phyloP scores from a whole-genome alignment of 805 yeast species.

The Metschnikowia gelsemii region DNA sequence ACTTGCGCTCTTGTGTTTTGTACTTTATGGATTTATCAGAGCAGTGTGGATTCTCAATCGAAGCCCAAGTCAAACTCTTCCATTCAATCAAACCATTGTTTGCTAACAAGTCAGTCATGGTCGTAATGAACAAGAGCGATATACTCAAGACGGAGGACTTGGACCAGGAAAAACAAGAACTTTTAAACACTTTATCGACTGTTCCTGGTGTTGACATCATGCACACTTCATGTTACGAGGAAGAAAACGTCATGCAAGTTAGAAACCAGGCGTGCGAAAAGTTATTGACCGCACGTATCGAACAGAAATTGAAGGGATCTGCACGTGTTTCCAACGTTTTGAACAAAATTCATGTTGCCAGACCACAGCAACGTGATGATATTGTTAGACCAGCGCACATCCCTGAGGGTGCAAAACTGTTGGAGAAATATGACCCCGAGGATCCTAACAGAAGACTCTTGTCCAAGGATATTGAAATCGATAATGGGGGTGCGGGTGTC shows the following conservation, averaged over 20 bases:
- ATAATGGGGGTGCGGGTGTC: slow-evolving; percentile 99
- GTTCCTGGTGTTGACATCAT: slow-evolving; percentile 86
- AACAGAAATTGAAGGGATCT: slow-evolving; percentile 91
- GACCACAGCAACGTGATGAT: slow-evolving; percentile 87
- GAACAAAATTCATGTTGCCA: slow-evolving; percentile 93
- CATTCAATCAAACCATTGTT: slow-evolving; percentile 96
- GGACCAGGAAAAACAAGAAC: slow-evolving; percentile 67
- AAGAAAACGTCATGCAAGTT: slow-evolving; percentile 92
- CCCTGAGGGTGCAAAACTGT: slow-evolving; percentile 67
- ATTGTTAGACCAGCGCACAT: slow-evolving; percentile 73
- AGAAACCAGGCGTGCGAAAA: slow-evolving; percentile 98
- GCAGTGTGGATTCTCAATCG: slow-evolving; percentile 97
- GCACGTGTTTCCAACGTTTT: slow-evolving; percentile 84
- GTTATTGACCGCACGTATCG: slow-evolving; percentile 90
- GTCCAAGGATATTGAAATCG: slow-evolving; percentile 87
- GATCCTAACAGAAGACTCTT: slow-evolving; percentile 82
- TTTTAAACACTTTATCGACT: slow-evolving; percentile 62
- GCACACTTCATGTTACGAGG: slow-evolving; percentile 90
- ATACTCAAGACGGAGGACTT: slow-evolving; percentile 83
- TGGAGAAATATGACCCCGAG: slow-evolving; percentile 67
- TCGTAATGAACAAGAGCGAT: slow-evolving; percentile 94
- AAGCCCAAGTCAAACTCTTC: slow-evolving; percentile 95
- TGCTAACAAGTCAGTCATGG: slow-evolving; percentile 94
- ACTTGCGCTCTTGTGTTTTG: slow-evolving; percentile 91
- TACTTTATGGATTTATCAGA: slow-evolving; percentile 98